phyloP scores from a whole-genome alignment of 805 yeast genomes.

The Komagataella phaffii region DNA sequence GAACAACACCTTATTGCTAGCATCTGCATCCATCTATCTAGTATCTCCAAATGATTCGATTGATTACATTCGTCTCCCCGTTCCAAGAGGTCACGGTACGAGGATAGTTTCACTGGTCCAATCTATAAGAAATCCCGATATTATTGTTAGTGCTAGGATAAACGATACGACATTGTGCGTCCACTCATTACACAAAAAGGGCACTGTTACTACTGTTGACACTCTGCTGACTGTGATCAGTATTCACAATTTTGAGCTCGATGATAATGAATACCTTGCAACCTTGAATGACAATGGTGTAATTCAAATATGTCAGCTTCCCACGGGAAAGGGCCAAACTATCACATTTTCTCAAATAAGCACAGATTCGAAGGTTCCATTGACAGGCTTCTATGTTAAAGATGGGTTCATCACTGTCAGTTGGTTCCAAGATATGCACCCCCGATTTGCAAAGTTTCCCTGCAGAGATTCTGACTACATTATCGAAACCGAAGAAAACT shows the following conservation, averaged over 20 bases:
- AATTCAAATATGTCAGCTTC: slow-evolving; percentile 17
- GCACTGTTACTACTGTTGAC: slow-evolving; percentile 17
- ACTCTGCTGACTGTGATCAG: slow-evolving; percentile 18
- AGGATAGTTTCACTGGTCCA: slow-evolving; percentile 21
- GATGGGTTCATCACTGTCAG: slow-evolving; percentile 22
- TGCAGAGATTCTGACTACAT: slow-evolving; percentile 4
- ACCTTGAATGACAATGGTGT: slow-evolving; percentile 18
- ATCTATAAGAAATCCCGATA: slow-evolving; percentile 16
- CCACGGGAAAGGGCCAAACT: slow-evolving; percentile 14
- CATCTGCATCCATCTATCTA: slow-evolving; percentile 15
- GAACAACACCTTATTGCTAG: slow-evolving; percentile 12
- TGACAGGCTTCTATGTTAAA: slow-evolving; percentile 5
- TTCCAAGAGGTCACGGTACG: slow-evolving; percentile 18
- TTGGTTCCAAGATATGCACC: slow-evolving; percentile 20
- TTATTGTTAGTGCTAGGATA: slow-evolving; percentile 20
- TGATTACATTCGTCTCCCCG: slow-evolving; percentile 18
- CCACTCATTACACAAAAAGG: slow-evolving; percentile 17
- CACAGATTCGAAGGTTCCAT: slow-evolving; percentile 18
- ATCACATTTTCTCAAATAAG: slow-evolving; percentile 14
- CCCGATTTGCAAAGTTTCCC: slow-evolving; percentile 8
- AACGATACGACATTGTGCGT: slow-evolving; percentile 18
- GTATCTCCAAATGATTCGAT: slow-evolving; percentile 16
- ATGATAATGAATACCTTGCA: slow-evolving; percentile 12
- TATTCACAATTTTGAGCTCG: slow-evolving; percentile 12
- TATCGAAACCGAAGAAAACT: slow-evolving; percentile 6